Conservation (phyloP, 2,329 filamentous ascomycete species). For the Talaromyces pinophilus region DNA sequence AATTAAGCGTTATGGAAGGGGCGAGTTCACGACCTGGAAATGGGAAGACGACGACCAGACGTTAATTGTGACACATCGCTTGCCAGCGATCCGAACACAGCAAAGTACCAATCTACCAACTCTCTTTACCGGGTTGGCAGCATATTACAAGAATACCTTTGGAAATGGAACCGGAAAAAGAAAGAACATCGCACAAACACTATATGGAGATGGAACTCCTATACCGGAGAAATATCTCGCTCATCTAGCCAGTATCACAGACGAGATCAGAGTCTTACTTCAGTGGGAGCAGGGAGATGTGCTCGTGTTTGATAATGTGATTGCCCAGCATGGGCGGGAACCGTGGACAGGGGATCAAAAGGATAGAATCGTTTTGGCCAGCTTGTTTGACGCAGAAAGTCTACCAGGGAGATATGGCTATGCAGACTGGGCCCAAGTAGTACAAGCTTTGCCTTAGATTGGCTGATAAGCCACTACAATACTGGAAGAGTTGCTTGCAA, state of each 20-base stretch:
- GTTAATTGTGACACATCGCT: constrained; percentile 45
- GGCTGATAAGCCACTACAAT: not conserved
- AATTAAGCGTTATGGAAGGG: constrained; percentile 51
- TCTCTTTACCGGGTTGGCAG: constrained; percentile 50
- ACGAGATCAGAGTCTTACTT: constrained; percentile 53
- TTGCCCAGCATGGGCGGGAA: constrained; percentile 53
- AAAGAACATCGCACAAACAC: constrained; percentile 37
- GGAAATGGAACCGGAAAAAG: not conserved
- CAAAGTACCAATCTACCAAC: constrained; percentile 49
- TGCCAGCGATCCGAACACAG: constrained; percentile 53
- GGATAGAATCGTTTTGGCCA: constrained; percentile 49
- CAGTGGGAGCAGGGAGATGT: constrained; percentile 53
- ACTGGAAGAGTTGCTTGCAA: not conserved
- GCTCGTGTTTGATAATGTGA: constrained; percentile 52
- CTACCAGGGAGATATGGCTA: constrained; percentile 49
- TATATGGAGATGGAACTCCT: constrained; percentile 50
- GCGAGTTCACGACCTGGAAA: constrained; percentile 51
- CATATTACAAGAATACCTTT: constrained; percentile 39
- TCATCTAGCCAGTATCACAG: constrained; percentile 47
- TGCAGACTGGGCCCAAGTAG: constrained; percentile 51
- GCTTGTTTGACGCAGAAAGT: constrained; percentile 49
- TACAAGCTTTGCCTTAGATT: constrained; percentile 29
- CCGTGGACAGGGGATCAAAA: constrained; percentile 52
- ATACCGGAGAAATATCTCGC: constrained; percentile 51
- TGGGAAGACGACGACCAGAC: constrained; percentile 48